phyloP scores from a whole-genome alignment of 345 rosid genomes.

The Populus pruinosa region DNA sequence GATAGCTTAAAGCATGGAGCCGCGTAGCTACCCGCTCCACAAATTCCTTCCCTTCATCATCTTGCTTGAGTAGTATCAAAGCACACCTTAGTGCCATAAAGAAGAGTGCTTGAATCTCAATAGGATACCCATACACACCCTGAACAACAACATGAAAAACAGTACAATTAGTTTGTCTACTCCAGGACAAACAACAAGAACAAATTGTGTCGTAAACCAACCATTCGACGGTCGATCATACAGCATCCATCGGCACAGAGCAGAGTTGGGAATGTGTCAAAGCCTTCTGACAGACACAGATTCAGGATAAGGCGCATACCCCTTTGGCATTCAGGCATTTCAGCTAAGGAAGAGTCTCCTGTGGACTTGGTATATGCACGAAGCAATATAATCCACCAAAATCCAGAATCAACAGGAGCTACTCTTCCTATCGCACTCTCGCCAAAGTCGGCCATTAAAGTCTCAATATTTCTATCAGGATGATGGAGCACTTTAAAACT shows the following conservation, averaged over 20 bases:
- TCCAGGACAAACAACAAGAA: not conserved
- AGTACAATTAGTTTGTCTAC: not conserved
- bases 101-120: slow-evolving; percentile 19
- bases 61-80: slow-evolving; percentile 14
- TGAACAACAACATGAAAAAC: not conserved
- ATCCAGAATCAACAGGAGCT: slow-evolving; percentile 22
- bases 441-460: slow-evolving; percentile 15
- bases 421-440: slow-evolving; percentile 22
- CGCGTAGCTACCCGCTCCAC: slow-evolving; percentile 4
- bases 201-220: not conserved
- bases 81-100: slow-evolving; percentile 18
- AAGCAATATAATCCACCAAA: slow-evolving; percentile 25
- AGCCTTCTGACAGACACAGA: slow-evolving; percentile 17
- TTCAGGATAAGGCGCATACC: slow-evolving; percentile 17
- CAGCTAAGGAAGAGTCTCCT: slow-evolving; percentile 17
- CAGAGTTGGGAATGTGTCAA: slow-evolving; percentile 20
- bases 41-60: slow-evolving; percentile 18
- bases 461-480: slow-evolving; percentile 14
- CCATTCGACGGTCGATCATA: slow-evolving; percentile 21
- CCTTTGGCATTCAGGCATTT: slow-evolving; percentile 14
- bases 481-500: slow-evolving; percentile 17
- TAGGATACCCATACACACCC: slow-evolving; percentile 20
- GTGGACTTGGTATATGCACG: slow-evolving; percentile 22
- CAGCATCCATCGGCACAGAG: slow-evolving; percentile 15
- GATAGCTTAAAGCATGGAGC: slow-evolving; percentile 22